These are phyloP conservation scores for Stentor coeruleus DNA, from an alignment of 73 alveolate species.

Conservation along the genomic window DNA sequence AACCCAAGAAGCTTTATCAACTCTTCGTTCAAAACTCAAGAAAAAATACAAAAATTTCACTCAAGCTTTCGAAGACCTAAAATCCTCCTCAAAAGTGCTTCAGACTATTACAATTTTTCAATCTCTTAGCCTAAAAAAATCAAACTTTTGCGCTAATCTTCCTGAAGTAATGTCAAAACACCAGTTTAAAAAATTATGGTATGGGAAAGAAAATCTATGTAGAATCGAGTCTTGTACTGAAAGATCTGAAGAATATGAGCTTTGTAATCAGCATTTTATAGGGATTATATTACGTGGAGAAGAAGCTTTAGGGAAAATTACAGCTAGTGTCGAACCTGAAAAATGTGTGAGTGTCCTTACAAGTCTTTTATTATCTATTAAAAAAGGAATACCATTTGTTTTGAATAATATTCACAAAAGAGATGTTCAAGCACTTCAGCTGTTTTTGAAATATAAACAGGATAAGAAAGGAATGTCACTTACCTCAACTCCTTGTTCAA, in stretches of 20 bases:
- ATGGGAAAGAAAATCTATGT: not conserved
- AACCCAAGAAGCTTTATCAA: not conserved
- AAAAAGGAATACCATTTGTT: not conserved
- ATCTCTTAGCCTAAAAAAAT: too few relatives aligned
- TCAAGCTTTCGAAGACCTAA: not conserved
- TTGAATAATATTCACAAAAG: not conserved
- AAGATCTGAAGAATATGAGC: not conserved
- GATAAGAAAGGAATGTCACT: not conserved
- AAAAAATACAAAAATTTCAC: not conserved
- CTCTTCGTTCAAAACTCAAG: not conserved
- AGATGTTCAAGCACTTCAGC: not conserved
- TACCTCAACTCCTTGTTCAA: not conserved
- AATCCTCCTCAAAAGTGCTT: not conserved
- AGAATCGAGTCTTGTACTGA: not conserved
- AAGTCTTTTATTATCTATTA: not conserved
- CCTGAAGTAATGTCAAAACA: not conserved
- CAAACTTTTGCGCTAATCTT: not conserved
- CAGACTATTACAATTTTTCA: not conserved
- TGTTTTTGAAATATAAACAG: not conserved
- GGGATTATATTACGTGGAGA: not conserved
- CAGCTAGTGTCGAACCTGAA: not conserved
- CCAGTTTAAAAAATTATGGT: not conserved
- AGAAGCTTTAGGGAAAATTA: not conserved
- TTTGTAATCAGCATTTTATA: not conserved
- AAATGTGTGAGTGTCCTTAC: not conserved